Base-by-base conservation (phyloP, 2,329 filamentous ascomycete genomes). In the Neonectria ditissima region DNA sequence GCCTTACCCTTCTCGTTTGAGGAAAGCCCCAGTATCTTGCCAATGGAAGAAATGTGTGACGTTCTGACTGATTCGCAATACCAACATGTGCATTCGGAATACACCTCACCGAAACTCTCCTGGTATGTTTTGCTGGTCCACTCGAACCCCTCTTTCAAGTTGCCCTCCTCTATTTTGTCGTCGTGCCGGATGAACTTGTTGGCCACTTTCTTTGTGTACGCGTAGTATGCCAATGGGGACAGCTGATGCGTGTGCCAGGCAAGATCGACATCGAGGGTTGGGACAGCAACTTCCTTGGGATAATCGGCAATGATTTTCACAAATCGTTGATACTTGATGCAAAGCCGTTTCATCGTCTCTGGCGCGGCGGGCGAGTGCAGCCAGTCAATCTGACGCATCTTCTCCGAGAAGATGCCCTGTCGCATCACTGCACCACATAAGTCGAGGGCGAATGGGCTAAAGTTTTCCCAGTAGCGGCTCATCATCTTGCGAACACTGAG, bases 181-280 rank as follows among this genome's bases (percentile, higher is more conserved):
- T 96, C 91, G 73, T 97, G 93, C 73, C 94, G 89, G 69, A 95
- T 86, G 73, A 93, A 92, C 52, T 84, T 87, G 1, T 63, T 64
- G 0, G 83, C 84, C 22, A 76, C 75, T 0, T 54, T 58, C 1
- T 83, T 74, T 1, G 86, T 90, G 74, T 86, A 90, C 3, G 74
- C 63, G 70, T 87, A 90, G 78, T 96, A 96, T 4, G 80, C 73
- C 2, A 75, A 72, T 0, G 92, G 90, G 9, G 81, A 86, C 3
- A 95, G 86, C 74, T 95, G 91, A 71, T 95, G 92, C 0, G 92
- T 95, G 74, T 97, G 93, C 91, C 91, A 94, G 0, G 87, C 91
- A 0, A 94, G 80, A 73, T 94, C 91, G 5, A 94, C 83, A 66
- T 94, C 92, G 0, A 93, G 81, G 0, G 91, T 94, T 0, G 91